A percentile compares a stretch with the other conserved stretches of the same genome.
phyloP scores from a whole-genome alignment of 768 basidiomycete species.

The Mycena vulgaris region DNA sequence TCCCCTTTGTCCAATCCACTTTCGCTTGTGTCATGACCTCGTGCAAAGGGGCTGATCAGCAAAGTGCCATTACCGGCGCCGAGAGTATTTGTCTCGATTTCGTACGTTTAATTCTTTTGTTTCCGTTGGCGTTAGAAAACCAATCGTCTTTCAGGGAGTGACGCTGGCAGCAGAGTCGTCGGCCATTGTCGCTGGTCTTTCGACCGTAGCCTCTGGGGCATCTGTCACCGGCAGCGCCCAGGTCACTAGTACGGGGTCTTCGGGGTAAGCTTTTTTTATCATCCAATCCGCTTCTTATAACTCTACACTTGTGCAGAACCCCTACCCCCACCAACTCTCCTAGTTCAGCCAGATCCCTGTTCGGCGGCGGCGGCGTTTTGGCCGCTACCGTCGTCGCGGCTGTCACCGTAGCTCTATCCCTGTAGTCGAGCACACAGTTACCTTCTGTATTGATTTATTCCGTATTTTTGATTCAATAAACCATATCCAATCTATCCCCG shows the following conservation, averaged over 20 bases:
- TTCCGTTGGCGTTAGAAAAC: slow-evolving; percentile 47
- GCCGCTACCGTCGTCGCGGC: background rate
- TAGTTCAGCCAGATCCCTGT: background rate
- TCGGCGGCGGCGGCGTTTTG: background rate
- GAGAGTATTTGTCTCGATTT: slow-evolving; percentile 29
- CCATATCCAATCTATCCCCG: no score
- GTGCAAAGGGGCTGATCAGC: slow-evolving; percentile 30
- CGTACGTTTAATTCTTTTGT: slow-evolving; percentile 59
- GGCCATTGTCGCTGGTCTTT: slow-evolving; percentile 18
- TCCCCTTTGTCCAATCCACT: slow-evolving; percentile 26
- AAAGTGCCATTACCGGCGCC: slow-evolving; percentile 21
- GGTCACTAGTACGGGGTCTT: background rate
- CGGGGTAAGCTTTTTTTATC: slow-evolving; percentile 3
- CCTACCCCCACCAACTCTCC: slow-evolving; percentile 6
- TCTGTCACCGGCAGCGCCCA: background rate
- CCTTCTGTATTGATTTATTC: no score
- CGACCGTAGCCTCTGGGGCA: slow-evolving; percentile 16
- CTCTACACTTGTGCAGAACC: background rate
- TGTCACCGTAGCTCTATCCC: slow-evolving; percentile 9
- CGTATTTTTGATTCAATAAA: no score
- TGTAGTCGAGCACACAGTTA: background rate
- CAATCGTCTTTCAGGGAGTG: slow-evolving; percentile 16
- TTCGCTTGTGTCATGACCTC: slow-evolving; percentile 26
- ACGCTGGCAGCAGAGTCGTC: slow-evolving; percentile 30
- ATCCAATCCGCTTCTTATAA: background rate